These are phyloP conservation scores for Hypoxylon lienhwacheense DNA, from an alignment of 495 filamentous ascomycete species.

Conservation along the genomic window DNA sequence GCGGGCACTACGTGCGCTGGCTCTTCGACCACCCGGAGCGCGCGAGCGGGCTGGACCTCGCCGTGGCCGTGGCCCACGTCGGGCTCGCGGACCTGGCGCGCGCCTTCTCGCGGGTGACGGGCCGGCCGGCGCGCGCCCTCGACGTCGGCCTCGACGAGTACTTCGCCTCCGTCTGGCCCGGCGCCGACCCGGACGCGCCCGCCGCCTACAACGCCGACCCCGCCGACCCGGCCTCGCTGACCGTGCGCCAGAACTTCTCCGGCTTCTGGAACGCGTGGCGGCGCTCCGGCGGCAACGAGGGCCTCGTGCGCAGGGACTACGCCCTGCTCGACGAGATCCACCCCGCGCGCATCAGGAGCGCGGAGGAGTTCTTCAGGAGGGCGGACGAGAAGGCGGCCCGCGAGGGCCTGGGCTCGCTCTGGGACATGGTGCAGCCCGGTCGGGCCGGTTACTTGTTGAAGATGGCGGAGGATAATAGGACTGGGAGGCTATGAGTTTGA, in stretches of 20 bases:
- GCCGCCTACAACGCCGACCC: slow-evolving; percentile 47
- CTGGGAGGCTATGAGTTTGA: slow-evolving; percentile 36
- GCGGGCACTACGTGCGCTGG: slow-evolving; percentile 57
- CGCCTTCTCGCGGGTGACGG: slow-evolving; percentile 58
- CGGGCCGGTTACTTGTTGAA: slow-evolving; percentile 39
- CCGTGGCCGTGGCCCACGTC: slow-evolving; percentile 54
- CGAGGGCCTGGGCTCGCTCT: slow-evolving; percentile 35
- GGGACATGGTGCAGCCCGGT: slow-evolving; percentile 42
- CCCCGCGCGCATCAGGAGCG: slow-evolving; percentile 51
- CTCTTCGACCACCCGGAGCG: slow-evolving; percentile 55
- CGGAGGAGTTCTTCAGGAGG: slow-evolving; percentile 53
- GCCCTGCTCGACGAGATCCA: slow-evolving; percentile 55
- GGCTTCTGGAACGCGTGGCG: slow-evolving; percentile 56
- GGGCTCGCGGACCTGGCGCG: slow-evolving; percentile 48
- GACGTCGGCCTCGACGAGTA: slow-evolving; percentile 50
- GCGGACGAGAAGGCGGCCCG: slow-evolving; percentile 45
- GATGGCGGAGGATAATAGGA: slow-evolving; percentile 39
- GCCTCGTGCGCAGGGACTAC: slow-evolving; percentile 53
- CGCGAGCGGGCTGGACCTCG: slow-evolving; percentile 55
- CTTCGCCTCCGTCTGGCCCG: slow-evolving; percentile 33
- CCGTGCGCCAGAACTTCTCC: slow-evolving; percentile 53
- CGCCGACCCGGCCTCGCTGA: slow-evolving; percentile 49
- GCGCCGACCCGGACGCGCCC: slow-evolving; percentile 20
- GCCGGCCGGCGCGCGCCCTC: slow-evolving; percentile 50
- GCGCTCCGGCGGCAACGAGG: slow-evolving; percentile 44